A percentile compares a stretch with the other conserved stretches of the same genome.
phyloP scores from a whole-genome alignment of 208 protist genomes.

The Crithidia thermophila region DNA sequence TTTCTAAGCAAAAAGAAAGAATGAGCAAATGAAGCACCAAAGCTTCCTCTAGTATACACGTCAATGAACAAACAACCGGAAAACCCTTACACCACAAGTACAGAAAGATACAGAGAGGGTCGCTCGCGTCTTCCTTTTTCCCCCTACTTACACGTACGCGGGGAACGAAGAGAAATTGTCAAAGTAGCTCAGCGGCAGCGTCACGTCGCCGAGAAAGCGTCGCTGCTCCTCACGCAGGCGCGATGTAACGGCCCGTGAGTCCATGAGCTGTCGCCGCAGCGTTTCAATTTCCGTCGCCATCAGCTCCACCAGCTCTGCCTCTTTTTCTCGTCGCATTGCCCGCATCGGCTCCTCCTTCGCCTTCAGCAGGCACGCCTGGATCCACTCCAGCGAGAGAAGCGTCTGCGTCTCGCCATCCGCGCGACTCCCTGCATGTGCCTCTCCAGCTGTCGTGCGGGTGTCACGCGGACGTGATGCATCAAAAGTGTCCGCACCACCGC shows the following conservation, averaged over 20 bases:
- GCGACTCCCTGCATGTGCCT: background rate
- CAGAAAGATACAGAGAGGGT: too few relatives aligned
- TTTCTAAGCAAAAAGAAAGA: too few relatives aligned
- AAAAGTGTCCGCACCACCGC: background rate
- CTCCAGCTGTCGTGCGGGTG: background rate
- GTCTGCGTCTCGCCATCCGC: constrained; percentile 45
- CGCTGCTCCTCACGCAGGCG: constrained; percentile 48
- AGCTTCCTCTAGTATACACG: too few relatives aligned
- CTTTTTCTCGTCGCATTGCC: constrained; percentile 21
- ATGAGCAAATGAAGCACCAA: too few relatives aligned
- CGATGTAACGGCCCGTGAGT: constrained; percentile 22
- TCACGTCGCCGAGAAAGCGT: constrained; percentile 56
- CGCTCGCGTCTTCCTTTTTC: background rate
- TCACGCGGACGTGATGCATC: background rate
- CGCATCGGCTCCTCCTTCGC: constrained; percentile 13
- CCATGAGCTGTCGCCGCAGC: constrained; percentile 37
- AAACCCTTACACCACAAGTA: too few relatives aligned
- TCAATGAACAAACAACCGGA: too few relatives aligned
- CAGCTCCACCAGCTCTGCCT: constrained; percentile 42
- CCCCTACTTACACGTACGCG: background rate
- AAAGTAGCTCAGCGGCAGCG: constrained; percentile 33
- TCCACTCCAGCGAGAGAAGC: constrained; percentile 36
- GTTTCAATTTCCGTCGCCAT: constrained; percentile 40
- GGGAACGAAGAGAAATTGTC: constrained; percentile 7
- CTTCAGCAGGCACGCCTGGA: constrained; percentile 13